Evolutionary conservation across 495 filamentous ascomycete genomes (phyloP), one percentile per base, ranked within the genome.

Genomic region (Annulohypoxylon moriforme): DNA sequence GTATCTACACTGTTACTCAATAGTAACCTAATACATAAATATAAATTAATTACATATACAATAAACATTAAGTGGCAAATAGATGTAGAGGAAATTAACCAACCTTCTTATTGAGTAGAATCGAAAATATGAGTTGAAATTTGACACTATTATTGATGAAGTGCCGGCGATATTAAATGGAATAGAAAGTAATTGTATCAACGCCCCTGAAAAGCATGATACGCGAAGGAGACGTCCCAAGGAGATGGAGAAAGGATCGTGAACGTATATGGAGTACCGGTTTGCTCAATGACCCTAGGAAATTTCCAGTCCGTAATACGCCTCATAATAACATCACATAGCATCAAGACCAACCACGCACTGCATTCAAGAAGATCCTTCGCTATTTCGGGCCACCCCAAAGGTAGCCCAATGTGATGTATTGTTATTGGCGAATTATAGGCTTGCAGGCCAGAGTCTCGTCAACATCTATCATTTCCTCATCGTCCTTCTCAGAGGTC

Each of bases 381-480:
- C 50, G 42, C 42, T 8, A 38, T 0, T 27, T 9, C n/a, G 40
- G 5, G 14, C 40, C 6, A 33, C n/a, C 1, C n/a, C 18, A 6
- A 16, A 13, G 18, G n/a, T n/a, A 16, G 0, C 6, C 13, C 13
- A 11, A 33, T 24, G 25, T 38, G 18, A n/a, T 31, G 16, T 58
- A 25, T 53, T 33, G 5, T 61, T 56, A 74, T 52, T 69, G 65
- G n/a, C 60, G 61, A 27, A 72, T 74, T 18, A 71, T 72, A 2
- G 74, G 67, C 31, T 64, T 76, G 25, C 13, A 27, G 9, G 59
- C 36, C 29, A 74, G 16, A 16, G 25, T 36, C 13, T 75, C 69
- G 29, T 75, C 72, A 31, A 75, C 38, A 29, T 77, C 75, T 57
- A 77, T 60, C 69, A 74, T 74, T n/a, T 77, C 75, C 49, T 67